A percentile compares a stretch with the other conserved stretches of the same genome.
Evolutionary conservation across 1,284 basidiomycete genomes (phyloP).

Genomic region (Moesziomyces globuligerus): DNA sequence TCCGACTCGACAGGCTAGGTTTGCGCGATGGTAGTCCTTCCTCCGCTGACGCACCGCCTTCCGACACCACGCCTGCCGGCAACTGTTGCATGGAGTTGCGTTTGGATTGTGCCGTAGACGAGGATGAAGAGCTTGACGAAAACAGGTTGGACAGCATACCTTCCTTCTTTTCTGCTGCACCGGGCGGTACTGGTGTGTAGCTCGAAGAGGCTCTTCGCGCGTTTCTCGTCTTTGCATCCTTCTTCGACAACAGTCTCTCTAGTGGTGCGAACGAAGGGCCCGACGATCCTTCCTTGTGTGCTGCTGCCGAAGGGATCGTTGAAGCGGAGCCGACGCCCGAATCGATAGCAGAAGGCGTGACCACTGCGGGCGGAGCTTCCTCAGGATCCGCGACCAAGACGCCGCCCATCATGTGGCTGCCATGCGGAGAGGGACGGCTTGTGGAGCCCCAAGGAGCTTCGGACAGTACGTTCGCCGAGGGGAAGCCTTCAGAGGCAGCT

Average conservation of each 20-base stretch:
- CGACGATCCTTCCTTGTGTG: conserved; percentile 15
- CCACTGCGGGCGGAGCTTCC: conserved; percentile 7
- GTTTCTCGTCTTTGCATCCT: conserved; percentile 46
- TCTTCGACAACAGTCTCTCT: conserved; percentile 45
- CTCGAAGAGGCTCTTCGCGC: conserved; percentile 37
- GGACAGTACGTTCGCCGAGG: conserved; percentile 11
- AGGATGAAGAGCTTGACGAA: conserved; percentile 12
- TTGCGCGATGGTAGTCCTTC: conserved; percentile 29
- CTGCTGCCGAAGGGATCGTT: not conserved
- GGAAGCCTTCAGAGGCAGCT: conserved; percentile 43
- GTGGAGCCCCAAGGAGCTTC: conserved; percentile 16
- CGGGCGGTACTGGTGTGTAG: conserved; percentile 29
- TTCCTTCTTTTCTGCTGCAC: conserved; percentile 31
- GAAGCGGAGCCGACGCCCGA: not conserved
- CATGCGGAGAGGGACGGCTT: conserved; percentile 1
- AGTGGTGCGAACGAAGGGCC: conserved; percentile 44
- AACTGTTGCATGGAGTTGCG: conserved; percentile 28
- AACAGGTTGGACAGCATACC: conserved; percentile 44
- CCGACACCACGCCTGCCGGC: conserved; percentile 6
- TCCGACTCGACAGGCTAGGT: conserved; percentile 32
- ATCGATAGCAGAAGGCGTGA: conserved; percentile 8
- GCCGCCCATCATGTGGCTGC: not conserved
- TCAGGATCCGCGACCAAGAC: conserved; percentile 13
- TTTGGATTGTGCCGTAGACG: conserved; percentile 27
- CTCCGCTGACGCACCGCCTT: conserved; percentile 6